Percentiles rank a stretch among this genome's conserved stretches.
These are phyloP conservation scores for Chrysosphaeria jannelii DNA, from an alignment of 2,329 filamentous ascomycete genomes.

Conservation along the genomic window DNA sequence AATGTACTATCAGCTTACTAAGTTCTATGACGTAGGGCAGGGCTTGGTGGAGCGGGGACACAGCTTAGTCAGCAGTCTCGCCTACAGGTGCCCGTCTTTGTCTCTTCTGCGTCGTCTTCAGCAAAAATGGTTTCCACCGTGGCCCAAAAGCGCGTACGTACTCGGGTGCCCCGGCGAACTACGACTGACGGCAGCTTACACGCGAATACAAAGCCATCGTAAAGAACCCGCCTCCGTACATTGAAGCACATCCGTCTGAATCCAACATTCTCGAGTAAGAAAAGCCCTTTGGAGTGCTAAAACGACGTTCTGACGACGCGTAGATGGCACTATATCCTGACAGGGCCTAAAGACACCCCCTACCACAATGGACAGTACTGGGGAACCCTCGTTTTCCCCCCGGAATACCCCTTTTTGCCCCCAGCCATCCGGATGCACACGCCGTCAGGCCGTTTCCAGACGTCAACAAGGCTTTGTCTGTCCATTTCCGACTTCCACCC, in stretches of 20 bases:
- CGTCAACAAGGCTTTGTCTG: constrained; percentile 69
- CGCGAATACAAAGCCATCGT: constrained; percentile 31
- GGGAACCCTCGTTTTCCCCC: constrained; percentile 84
- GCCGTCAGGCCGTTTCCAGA: constrained; percentile 80
- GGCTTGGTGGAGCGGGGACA: too few species aligned
- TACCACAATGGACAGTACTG: constrained; percentile 93
- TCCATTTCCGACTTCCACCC: constrained; percentile 96
- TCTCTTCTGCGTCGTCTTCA: too few species aligned
- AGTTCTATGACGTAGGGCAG: too few species aligned
- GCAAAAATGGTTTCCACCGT: too few species aligned
- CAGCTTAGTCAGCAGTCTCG: too few species aligned
- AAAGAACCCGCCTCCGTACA: constrained; percentile 62
- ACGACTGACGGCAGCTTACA: too few species aligned
- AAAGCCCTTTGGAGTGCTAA: neutral
- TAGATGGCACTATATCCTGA: constrained; percentile 87
- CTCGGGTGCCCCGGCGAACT: too few species aligned
- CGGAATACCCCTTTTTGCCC: constrained; percentile 90
- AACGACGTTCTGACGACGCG: constrained; percentile 3
- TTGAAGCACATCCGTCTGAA: constrained; percentile 67
- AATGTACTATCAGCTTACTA: too few species aligned
- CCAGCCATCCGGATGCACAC: constrained; percentile 98
- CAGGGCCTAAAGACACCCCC: constrained; percentile 74
- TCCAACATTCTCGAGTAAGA: constrained; percentile 65
- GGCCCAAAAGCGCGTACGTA: too few species aligned
- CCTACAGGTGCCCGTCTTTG: too few species aligned